Conservation (phyloP, 768 basidiomycete genomes). For the Trametopsis cervina region DNA sequence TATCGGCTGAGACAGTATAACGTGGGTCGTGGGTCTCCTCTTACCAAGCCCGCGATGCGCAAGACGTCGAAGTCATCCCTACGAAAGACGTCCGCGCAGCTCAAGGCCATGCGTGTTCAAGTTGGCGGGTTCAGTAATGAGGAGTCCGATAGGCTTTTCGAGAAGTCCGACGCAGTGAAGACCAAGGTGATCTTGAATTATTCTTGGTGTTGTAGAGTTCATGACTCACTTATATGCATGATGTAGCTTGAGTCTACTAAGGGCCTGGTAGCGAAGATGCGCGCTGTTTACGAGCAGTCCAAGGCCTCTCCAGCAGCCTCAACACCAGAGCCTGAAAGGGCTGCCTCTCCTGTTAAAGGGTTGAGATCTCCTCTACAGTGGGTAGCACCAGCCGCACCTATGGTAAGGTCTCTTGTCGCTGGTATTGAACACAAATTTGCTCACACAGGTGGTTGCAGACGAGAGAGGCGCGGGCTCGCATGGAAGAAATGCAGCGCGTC, state of each 20-base stretch:
- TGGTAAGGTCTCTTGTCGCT: conserved; percentile 28
- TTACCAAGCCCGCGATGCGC: conserved; percentile 17
- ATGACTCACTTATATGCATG: too few species aligned
- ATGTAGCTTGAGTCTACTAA: conserved; percentile 64
- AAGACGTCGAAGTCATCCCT: conserved; percentile 1
- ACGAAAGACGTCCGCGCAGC: conserved; percentile 4
- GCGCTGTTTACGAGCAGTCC: conserved; percentile 52
- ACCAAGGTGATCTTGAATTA: conserved; percentile 60
- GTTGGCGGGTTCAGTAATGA: conserved; percentile 25
- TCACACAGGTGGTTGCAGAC: conserved; percentile 36
- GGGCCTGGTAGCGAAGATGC: conserved; percentile 69
- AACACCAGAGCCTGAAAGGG: conserved; percentile 7
- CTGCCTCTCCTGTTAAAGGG: conserved; percentile 53
- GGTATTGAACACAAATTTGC: not conserved
- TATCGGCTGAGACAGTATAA: conserved; percentile 25
- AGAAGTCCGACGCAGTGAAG: conserved; percentile 45
- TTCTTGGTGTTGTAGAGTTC: too few species aligned
- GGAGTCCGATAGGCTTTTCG: conserved; percentile 39
- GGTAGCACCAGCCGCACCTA: conserved; percentile 25
- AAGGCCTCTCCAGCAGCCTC: conserved; percentile 7
- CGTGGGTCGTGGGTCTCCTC: conserved; percentile 36
- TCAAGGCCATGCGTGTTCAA: conserved; percentile 1
- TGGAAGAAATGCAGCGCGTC: conserved; percentile 78
- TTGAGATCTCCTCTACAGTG: conserved; percentile 38
- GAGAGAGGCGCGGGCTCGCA: conserved; percentile 66